Conservation (phyloP, 345 rosid species). For the Odontarrhena argentea region DNA sequence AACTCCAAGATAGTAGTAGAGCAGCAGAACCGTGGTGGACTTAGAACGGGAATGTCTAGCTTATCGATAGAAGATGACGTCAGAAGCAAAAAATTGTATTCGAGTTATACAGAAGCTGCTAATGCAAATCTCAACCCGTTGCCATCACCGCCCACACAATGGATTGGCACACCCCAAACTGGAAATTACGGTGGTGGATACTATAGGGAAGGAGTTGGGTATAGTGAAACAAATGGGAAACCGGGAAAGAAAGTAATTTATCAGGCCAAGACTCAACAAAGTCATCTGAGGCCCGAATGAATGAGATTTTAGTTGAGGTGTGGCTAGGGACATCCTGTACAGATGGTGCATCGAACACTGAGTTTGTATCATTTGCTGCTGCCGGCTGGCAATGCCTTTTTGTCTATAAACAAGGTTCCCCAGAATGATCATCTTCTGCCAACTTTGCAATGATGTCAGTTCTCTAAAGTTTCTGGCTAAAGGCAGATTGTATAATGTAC, state of each 20-base stretch:
- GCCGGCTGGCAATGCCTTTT: background rate
- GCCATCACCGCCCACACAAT: conserved; percentile 69
- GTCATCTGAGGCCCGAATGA: conserved; percentile 31
- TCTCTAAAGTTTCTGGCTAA: background rate
- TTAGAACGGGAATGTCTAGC: conserved; percentile 55
- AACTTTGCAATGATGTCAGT: background rate
- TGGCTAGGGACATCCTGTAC: conserved; percentile 4
- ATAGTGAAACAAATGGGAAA: conserved; percentile 51
- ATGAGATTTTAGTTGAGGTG: conserved; percentile 14
- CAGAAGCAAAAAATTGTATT: conserved; percentile 40
- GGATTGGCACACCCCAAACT: conserved; percentile 51
- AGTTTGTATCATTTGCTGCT: conserved; percentile 21
- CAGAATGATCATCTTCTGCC: background rate
- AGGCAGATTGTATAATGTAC: conserved; percentile 20
- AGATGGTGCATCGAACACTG: conserved; percentile 2
- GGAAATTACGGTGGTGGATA: conserved; percentile 41
- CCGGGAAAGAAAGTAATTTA: conserved; percentile 53
- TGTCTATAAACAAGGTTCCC: conserved; percentile 6
- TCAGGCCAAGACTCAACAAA: conserved; percentile 53
- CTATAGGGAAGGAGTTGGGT: conserved; percentile 44
- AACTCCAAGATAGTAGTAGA: conserved; percentile 51
- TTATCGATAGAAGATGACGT: conserved; percentile 55
- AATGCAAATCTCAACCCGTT: conserved; percentile 46
- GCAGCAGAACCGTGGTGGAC: conserved; percentile 53
- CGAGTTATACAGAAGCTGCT: conserved; percentile 40